phyloP scores from a whole-genome alignment of 2,329 filamentous ascomycete species.

The Diaporthe australafricana region DNA sequence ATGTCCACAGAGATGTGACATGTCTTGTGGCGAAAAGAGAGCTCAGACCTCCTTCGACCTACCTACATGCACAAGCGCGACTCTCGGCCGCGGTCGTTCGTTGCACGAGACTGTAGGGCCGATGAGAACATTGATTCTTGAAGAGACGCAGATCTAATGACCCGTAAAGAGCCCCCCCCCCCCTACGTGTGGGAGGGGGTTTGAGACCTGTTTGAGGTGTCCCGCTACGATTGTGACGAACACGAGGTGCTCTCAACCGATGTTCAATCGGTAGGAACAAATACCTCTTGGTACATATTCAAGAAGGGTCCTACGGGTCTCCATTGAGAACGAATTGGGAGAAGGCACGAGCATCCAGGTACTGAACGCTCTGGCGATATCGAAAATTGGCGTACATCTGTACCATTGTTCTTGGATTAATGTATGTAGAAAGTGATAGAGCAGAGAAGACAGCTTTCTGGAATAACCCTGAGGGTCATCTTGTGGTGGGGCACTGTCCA shows the following conservation, averaged over 20 bases:
- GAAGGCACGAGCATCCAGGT: too few species aligned
- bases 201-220: not conserved
- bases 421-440: not conserved
- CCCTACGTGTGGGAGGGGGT: too few species aligned
- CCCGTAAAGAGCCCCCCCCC: too few species aligned
- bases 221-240: too few species aligned
- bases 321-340: too few species aligned
- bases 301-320: too few species aligned
- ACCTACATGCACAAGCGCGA: not conserved
- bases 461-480: too few species aligned
- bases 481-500: not conserved
- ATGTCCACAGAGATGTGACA: not conserved
- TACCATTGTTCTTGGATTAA: not conserved
- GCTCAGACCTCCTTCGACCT: not conserved
- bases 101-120: too few species aligned
- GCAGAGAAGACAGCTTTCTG: not conserved
- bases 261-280: too few species aligned
- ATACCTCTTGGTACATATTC: too few species aligned
- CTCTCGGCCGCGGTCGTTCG: not conserved
- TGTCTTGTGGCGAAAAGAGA: not conserved
- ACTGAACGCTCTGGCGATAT: not conserved
- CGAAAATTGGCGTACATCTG: not conserved
- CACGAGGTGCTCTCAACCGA: too few species aligned
- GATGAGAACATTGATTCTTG: not conserved
- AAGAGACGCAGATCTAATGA: not conserved